Percentiles rank a stretch among this genome's conserved stretches.
These are phyloP conservation scores for Limtongia smithiae DNA, from an alignment of 805 yeast genomes.

Conservation along the genomic window DNA sequence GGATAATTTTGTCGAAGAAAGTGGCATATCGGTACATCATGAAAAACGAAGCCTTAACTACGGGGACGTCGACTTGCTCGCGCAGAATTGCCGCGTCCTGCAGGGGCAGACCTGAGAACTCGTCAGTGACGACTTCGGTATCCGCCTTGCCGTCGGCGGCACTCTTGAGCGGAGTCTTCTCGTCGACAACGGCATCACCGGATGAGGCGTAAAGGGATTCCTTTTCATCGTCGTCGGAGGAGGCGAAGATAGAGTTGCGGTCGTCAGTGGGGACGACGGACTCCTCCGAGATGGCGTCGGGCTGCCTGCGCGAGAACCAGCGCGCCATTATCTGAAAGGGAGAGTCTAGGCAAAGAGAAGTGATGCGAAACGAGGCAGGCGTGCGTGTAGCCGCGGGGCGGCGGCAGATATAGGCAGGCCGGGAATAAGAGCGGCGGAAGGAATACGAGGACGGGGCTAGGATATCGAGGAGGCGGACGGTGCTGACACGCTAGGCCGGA, in stretches of 20 bases:
- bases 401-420: too few species aligned
- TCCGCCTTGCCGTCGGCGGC: conserved; percentile 8
- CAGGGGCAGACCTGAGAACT: conserved; percentile 31
- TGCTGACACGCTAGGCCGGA: too few species aligned
- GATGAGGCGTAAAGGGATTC: background rate
- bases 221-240: conserved; percentile 6
- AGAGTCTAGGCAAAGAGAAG: too few species aligned
- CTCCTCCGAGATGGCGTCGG: background rate
- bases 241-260: background rate
- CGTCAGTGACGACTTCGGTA: conserved; percentile 3
- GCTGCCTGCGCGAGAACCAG: background rate
- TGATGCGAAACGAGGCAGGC: too few species aligned
- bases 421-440: too few species aligned
- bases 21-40: conserved; percentile 39
- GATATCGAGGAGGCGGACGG: too few species aligned
- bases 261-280: background rate
- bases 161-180: conserved; percentile 15
- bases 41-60: conserved; percentile 31
- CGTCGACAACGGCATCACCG: conserved; percentile 2
- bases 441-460: too few species aligned
- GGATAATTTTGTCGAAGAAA: conserved; percentile 14
- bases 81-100: conserved; percentile 37
- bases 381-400: too few species aligned
- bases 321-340: background rate
- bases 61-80: conserved; percentile 33